A percentile compares a stretch with the other conserved stretches of the same genome.
Evolutionary conservation across 2,329 filamentous ascomycete genomes (phyloP).

Genomic region (Nigrograna mackinnonii): DNA sequence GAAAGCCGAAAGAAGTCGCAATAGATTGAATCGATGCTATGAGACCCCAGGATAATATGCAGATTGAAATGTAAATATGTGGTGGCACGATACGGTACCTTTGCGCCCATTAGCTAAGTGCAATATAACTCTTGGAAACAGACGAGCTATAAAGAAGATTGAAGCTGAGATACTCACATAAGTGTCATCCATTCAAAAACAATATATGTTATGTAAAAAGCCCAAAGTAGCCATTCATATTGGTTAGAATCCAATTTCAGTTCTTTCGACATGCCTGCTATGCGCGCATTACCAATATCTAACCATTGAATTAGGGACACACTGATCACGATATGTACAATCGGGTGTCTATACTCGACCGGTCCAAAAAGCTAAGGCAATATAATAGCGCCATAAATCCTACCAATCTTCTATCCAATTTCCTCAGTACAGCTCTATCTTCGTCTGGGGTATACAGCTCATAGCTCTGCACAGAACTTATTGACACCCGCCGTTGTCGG

Average conservation of each 20-base stretch:
- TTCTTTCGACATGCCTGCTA: conserved; percentile 61
- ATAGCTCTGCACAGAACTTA: conserved; percentile 45
- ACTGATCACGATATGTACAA: too few relatives aligned
- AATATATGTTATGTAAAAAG: conserved; percentile 67
- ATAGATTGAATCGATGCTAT: conserved; percentile 71
- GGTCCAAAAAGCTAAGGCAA: conserved; percentile 82
- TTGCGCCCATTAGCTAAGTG: too few relatives aligned
- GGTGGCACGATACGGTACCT: conserved; percentile 62
- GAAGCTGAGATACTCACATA: conserved; percentile 54
- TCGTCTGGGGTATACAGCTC: conserved; percentile 68
- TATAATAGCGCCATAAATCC: conserved; percentile 82
- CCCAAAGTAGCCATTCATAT: conserved; percentile 65
- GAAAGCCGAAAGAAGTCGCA: conserved; percentile 51
- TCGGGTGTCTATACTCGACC: conserved; percentile 66
- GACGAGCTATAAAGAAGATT: too few relatives aligned
- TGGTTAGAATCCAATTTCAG: conserved; percentile 58
- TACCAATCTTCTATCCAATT: conserved; percentile 78
- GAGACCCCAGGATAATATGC: conserved; percentile 80
- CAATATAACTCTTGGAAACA: too few relatives aligned
- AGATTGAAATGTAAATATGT: conserved; percentile 63
- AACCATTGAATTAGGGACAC: neutral
- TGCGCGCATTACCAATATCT: conserved; percentile 66
- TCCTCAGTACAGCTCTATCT: conserved; percentile 70
- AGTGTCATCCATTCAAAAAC: conserved; percentile 69
- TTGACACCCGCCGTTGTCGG: conserved; percentile 19